phyloP scores from a whole-genome alignment of 495 filamentous ascomycete species.

The Annulohypoxylon stygium region DNA sequence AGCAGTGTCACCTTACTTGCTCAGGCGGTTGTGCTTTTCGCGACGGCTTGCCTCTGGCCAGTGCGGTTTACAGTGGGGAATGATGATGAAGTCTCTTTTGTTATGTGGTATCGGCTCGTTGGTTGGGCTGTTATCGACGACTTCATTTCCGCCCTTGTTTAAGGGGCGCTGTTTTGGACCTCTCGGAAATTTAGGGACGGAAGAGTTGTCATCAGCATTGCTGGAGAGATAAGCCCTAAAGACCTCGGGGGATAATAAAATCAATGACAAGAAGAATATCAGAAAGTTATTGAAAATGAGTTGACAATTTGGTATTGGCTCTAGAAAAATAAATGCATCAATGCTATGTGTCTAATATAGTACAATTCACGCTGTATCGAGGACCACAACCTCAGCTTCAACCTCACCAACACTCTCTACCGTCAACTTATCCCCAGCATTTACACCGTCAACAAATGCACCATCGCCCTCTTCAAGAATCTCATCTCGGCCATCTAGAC shows the following conservation, averaged over 20 bases:
- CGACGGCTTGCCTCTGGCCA: conserved; percentile 1
- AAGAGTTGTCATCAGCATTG: neutral
- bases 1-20: neutral
- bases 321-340: neutral
- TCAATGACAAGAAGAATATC: neutral
- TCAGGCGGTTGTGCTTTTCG: neutral
- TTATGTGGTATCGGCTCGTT: conserved; percentile 14
- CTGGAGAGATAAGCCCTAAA: neutral
- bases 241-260: conserved; percentile 1
- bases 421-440: conserved; percentile 69
- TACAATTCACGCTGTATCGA: conserved; percentile 65
- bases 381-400: conserved; percentile 75
- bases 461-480: conserved; percentile 79
- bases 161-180: conserved; percentile 8
- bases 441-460: conserved; percentile 70
- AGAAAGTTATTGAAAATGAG: neutral
- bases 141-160: conserved; percentile 5
- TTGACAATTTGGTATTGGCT: neutral
- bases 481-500: conserved; percentile 72
- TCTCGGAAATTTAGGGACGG: neutral
- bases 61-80: neutral
- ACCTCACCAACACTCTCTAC: conserved; percentile 75
- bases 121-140: conserved; percentile 22
- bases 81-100: neutral
- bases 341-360: neutral